phyloP scores from a whole-genome alignment of 768 basidiomycete genomes.

The Floccularia luteovirens region DNA sequence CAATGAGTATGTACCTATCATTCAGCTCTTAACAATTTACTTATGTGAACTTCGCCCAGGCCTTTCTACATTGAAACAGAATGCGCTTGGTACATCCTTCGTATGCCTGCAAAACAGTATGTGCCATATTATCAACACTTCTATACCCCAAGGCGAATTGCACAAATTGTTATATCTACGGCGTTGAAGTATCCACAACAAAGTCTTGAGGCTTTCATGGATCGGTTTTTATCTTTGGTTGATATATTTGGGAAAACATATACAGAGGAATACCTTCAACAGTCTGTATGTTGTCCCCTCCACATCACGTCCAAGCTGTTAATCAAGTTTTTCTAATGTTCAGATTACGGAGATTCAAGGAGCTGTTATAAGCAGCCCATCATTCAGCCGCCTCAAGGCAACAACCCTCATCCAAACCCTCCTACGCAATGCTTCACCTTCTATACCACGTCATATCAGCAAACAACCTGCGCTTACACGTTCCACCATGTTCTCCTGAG shows the following conservation, averaged over 20 bases:
- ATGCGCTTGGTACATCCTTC: constrained; percentile 56
- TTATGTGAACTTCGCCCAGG: constrained; percentile 22
- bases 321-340: not conserved
- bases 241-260: constrained; percentile 27
- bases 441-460: constrained; percentile 2
- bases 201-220: constrained; percentile 25
- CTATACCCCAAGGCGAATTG: constrained; percentile 39
- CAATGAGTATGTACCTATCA: constrained; percentile 40
- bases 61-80: constrained; percentile 60
- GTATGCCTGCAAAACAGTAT: constrained; percentile 39
- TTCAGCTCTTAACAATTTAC: constrained; percentile 3
- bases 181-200: constrained; percentile 21
- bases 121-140: constrained; percentile 35
- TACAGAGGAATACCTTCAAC: constrained; percentile 21
- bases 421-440: constrained; percentile 8
- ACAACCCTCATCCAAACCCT: constrained; percentile 18
- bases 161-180: constrained; percentile 37
- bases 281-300: constrained; percentile 17
- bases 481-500: constrained; percentile 8
- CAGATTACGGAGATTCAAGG: constrained; percentile 22
- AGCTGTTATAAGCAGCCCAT: constrained; percentile 15
- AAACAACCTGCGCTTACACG: too few relatives aligned
- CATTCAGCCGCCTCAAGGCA: constrained; percentile 11
- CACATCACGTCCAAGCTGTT: not conserved
- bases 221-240: constrained; percentile 19